A percentile compares a stretch with the other conserved stretches of the same genome.
These are phyloP conservation scores for Amniculicola lignicola DNA, from an alignment of 495 filamentous ascomycete genomes.

Conservation along the genomic window DNA sequence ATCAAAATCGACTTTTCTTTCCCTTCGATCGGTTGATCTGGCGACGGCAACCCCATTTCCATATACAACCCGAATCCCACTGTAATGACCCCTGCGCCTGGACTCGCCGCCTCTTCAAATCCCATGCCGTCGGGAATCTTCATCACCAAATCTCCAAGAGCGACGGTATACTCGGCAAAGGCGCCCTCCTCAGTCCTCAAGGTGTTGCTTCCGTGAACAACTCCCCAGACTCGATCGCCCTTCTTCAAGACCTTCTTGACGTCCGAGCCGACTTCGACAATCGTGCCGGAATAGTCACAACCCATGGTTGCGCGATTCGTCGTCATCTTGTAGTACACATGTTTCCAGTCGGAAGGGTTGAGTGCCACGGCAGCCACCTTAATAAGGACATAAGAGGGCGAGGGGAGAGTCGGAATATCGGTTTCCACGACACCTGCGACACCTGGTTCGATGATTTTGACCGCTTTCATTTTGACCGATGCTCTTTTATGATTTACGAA, in stretches of 20 bases:
- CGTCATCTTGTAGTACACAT: slow-evolving; percentile 46
- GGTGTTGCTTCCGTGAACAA: slow-evolving; percentile 50
- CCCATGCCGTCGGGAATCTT: slow-evolving; percentile 53
- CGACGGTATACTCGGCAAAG: slow-evolving; percentile 54
- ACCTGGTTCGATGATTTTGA: slow-evolving; percentile 12
- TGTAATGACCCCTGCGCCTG: slow-evolving; percentile 53
- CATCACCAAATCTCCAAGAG: slow-evolving; percentile 49
- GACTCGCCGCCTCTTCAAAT: slow-evolving; percentile 55
- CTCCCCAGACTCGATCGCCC: slow-evolving; percentile 55
- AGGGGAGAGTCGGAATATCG: slow-evolving; percentile 2
- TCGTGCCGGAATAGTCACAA: slow-evolving; percentile 55
- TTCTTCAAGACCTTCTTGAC: slow-evolving; percentile 46
- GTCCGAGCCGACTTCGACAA: slow-evolving; percentile 54
- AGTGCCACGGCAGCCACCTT: slow-evolving; percentile 50
- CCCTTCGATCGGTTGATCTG: slow-evolving; percentile 12
- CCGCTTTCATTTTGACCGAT: slow-evolving; percentile 16
- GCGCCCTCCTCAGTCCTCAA: slow-evolving; percentile 50
- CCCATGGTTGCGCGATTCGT: slow-evolving; percentile 45
- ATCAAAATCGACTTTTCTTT: slow-evolving; percentile 45
- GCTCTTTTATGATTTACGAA: background rate
- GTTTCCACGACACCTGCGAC: slow-evolving; percentile 7
- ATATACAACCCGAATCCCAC: slow-evolving; percentile 50
- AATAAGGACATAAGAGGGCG: slow-evolving; percentile 40
- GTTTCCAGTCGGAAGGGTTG: slow-evolving; percentile 61
- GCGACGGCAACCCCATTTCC: slow-evolving; percentile 43